Base-by-base conservation (phyloP, 2,329 filamentous ascomycete species). In the Aspergillus latus region DNA sequence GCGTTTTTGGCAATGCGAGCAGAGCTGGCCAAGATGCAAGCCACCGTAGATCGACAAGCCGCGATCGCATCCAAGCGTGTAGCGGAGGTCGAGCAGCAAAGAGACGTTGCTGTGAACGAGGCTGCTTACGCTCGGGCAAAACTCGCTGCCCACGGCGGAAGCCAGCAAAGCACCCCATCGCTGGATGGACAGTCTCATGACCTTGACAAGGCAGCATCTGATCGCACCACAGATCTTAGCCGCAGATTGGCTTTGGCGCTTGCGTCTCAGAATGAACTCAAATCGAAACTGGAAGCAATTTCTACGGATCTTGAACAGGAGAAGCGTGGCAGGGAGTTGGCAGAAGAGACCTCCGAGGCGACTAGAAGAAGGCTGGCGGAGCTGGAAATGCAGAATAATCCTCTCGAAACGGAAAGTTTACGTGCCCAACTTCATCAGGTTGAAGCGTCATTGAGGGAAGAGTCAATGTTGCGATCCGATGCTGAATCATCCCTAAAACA, bases 121-220 rank as follows among this genome's bases (percentile, higher is more conserved):
- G 94, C 94, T 1, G 89, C 94, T 0, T 97, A 97, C 73, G 90
- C 92, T 34, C 96, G 95, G 70, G 92, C 95, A 2, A 97, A 91
- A 70, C 79, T 97, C 50, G 92, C 92, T 30, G 92, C 92, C 6
- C 88, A 92, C 61, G 86, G 85, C 54, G 81, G 80, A n/a, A 91
- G 88, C 64, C 82, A 85, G 50, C 79, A 79, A 42, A 78, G 80
- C n/a, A 82, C 80, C 6, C 80, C 81, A 5, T 78, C 80, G 56
- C 77, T 76, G 2, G 80, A 82, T 58, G 70, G 71, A 45, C 63
- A 62, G 51, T 70, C 73, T 52, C 83, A 75, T 3, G 85, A 87
- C 49, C 80, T 85, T 37, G 88, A 89, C 49, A 75, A 76, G 28
- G 72, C 76, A 55, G 71, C 76, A 2, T 82, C 82, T 11, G 87